These are phyloP conservation scores for Colletotrichum orbiculare DNA, from an alignment of 2,329 filamentous ascomycete species.

Conservation along the genomic window DNA sequence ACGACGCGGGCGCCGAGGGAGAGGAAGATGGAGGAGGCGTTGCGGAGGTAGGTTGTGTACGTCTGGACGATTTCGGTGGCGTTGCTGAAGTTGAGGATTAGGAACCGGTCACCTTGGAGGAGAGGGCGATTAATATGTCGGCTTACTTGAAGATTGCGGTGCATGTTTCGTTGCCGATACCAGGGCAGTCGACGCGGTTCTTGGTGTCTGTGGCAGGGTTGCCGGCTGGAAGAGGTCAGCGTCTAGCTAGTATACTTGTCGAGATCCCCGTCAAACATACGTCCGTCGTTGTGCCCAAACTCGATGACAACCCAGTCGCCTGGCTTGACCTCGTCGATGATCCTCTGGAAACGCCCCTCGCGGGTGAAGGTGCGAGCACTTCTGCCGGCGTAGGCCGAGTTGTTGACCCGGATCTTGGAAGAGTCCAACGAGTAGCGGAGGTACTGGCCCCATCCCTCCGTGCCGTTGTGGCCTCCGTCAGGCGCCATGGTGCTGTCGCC, in stretches of 20 bases:
- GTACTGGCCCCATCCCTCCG: constrained; percentile 71
- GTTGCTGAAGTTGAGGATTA: constrained; percentile 7
- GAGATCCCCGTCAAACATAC: constrained; percentile 40
- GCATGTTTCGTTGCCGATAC: constrained; percentile 66
- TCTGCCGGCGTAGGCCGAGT: constrained; percentile 75
- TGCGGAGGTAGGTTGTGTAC: constrained; percentile 68
- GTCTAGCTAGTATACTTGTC: rapidly evolving
- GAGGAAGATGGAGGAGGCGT: constrained; percentile 64
- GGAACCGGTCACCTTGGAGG: neutral
- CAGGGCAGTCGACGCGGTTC: constrained; percentile 68
- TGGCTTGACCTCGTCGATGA: constrained; percentile 61
- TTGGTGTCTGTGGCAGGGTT: constrained; percentile 56
- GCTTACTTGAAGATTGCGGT: constrained; percentile 54
- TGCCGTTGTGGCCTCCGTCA: constrained; percentile 52
- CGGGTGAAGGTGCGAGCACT: constrained; percentile 74
- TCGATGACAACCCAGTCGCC: constrained; percentile 78
- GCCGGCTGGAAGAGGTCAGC: constrained; percentile 3
- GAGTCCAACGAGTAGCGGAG: constrained; percentile 59
- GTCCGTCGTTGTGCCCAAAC: constrained; percentile 79
- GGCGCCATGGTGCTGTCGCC: constrained; percentile 72
- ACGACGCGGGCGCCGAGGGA: constrained; percentile 70
- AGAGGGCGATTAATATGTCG: rapidly evolving
- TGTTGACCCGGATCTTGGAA: constrained; percentile 56
- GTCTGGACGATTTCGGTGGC: constrained; percentile 66
- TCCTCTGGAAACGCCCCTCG: constrained; percentile 71